phyloP scores from a whole-genome alignment of 371 early-diverging fungal genomes.

The Massospora cicadina region DNA sequence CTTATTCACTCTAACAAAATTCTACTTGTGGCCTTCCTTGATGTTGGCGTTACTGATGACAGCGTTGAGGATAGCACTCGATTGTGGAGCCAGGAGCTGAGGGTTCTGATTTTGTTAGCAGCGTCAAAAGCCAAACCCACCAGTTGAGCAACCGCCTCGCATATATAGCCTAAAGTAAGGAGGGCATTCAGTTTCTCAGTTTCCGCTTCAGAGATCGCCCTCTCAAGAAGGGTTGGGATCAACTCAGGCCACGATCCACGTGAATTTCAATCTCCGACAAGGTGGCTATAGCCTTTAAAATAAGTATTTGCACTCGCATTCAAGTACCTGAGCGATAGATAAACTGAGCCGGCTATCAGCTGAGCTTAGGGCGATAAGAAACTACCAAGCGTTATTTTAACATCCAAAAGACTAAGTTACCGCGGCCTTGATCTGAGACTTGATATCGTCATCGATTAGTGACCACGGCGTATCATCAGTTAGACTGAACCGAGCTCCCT shows the following conservation, averaged over 20 bases:
- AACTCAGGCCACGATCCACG: conserved; percentile 63
- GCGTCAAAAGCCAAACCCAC: conserved; percentile 78
- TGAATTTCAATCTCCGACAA: conserved; percentile 86
- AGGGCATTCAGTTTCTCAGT: conserved; percentile 45
- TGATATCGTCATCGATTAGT: not conserved
- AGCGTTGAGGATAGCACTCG: conserved; percentile 78
- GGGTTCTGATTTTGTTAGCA: conserved; percentile 42
- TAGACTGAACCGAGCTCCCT: not conserved
- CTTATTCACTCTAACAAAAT: not conserved
- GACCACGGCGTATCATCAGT: not conserved
- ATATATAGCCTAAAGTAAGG: conserved; percentile 47
- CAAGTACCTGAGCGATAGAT: not conserved
- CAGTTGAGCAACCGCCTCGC: conserved; percentile 12
- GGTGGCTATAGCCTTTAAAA: conserved; percentile 52
- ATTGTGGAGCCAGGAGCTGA: conserved; percentile 46
- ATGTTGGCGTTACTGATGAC: conserved; percentile 77
- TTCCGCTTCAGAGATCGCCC: conserved; percentile 23
- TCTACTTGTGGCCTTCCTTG: conserved; percentile 55
- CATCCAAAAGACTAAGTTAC: not conserved
- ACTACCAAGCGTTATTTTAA: not conserved
- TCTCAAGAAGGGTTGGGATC: conserved; percentile 54
- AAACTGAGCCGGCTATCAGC: not conserved
- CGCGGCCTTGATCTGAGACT: not conserved
- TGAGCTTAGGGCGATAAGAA: not conserved
- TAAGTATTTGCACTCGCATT: not conserved